phyloP scores from a whole-genome alignment of 768 basidiomycete genomes.

The Cystofilobasidium ferigula region DNA sequence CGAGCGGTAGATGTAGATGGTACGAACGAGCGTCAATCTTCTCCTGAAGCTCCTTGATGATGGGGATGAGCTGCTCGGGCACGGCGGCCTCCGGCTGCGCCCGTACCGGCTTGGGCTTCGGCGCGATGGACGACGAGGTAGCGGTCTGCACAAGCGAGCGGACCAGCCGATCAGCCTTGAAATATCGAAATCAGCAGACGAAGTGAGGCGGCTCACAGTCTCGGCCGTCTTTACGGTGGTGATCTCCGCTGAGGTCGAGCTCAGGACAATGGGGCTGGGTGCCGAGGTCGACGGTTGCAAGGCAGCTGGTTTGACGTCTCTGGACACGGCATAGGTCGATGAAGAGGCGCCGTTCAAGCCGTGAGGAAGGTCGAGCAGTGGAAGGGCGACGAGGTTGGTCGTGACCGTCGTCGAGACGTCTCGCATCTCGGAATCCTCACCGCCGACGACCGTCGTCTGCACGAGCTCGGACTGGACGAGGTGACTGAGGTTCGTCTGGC shows the following conservation, averaged over 20 bases:
- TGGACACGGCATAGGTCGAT: neutral
- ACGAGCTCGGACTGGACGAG: neutral
- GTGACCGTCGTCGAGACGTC: neutral
- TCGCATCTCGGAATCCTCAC: neutral
- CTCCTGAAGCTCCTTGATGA: conserved; percentile 51
- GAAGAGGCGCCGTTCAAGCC: neutral
- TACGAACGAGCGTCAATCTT: conserved; percentile 28
- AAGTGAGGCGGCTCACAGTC: neutral
- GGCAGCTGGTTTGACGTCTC: neutral
- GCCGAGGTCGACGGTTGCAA: neutral
- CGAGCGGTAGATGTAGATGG: too few species aligned
- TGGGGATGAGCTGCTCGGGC: conserved; percentile 48
- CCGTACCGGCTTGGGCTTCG: too few species aligned
- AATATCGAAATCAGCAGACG: neutral
- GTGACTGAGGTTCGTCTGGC: conserved; percentile 3
- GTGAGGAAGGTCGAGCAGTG: too few species aligned
- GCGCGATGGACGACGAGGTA: too few species aligned
- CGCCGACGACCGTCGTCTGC: neutral
- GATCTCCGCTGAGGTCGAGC: neutral
- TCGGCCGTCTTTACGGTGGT: too few species aligned
- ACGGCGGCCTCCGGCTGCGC: too few species aligned
- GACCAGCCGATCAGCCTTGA: neutral
- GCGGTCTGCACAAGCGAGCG: neutral
- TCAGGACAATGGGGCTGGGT: neutral
- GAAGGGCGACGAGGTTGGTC: neutral